Evolutionary conservation across 164 flowering plant species (phyloP).

Genomic region (Liriodendron chinense): DNA sequence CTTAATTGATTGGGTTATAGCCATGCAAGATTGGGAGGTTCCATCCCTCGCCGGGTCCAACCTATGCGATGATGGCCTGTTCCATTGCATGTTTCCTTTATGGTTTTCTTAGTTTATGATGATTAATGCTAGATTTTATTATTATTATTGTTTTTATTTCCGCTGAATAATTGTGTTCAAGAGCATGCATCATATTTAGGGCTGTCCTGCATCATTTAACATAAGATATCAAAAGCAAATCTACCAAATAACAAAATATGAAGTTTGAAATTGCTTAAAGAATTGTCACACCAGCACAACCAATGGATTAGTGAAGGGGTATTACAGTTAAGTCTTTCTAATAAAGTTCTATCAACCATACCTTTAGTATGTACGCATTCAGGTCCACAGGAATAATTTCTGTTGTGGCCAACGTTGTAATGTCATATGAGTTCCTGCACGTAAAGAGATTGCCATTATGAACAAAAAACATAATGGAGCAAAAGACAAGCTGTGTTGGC

Average conservation of each 20-base stretch:
- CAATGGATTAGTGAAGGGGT: neutral
- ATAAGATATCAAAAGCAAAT: neutral
- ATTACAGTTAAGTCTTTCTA: neutral
- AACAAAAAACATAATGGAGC: neutral
- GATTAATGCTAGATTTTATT: too few species aligned
- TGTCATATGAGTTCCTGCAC: constrained; percentile 65
- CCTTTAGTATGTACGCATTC: constrained; percentile 75
- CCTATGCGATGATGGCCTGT: too few species aligned
- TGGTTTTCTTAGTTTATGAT: too few species aligned
- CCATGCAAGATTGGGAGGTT: too few species aligned
- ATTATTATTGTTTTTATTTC: too few species aligned
- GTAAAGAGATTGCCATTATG: neutral
- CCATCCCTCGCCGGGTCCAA: too few species aligned
- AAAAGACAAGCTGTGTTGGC: neutral
- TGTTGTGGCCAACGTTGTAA: constrained; percentile 76
- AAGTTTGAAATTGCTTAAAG: neutral
- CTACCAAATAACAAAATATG: neutral
- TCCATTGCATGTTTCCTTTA: too few species aligned
- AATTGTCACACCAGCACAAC: neutral
- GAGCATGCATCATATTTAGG: too few species aligned
- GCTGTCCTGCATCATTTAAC: too few species aligned
- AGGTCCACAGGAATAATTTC: constrained; percentile 88
- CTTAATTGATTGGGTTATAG: too few species aligned
- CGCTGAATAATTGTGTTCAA: too few species aligned
- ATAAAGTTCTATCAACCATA: constrained; percentile 17